Evolutionary conservation across 2,329 filamentous ascomycete species (phyloP), one percentile per base, ranked within the genome.

Genomic region (Zymoseptoria passerinii): DNA sequence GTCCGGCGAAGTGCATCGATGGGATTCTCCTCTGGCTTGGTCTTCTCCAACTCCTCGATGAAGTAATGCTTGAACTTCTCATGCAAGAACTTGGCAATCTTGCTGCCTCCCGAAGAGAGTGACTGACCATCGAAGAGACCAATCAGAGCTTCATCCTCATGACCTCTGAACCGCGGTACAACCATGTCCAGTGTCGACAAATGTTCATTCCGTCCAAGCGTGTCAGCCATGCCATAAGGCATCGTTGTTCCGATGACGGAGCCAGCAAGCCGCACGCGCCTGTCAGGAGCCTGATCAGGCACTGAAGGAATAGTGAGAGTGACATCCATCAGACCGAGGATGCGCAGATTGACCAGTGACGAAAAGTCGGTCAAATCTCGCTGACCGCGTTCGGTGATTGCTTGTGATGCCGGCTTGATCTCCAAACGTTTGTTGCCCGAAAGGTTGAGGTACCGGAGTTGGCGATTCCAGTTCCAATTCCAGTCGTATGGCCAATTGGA

Each of bases 391-490:
- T 59, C 52, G 28, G 28, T 52, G 71, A 78, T 63, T 71, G 76
- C 80, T 57, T 80, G 76, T 52, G 83, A 83, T 61, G 77, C 83
- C 0, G 83, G 83, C 68, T 86, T 86, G 76, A 99, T 97, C 74
- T 99, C 94, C 35, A 99, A 77, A 54, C 92, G 86, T 74, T 96
- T 96, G 77, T 99, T 99, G 54, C 94, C 94, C 0, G 92, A 97
- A 69, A 99, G 80, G 70, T 97, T 99, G 62, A 99, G 85, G 70
- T 95, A 99, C 63, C 92, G 88, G 64, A 99, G 77, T 67, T 96
- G 95, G 53, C 89, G 90, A 69, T 99, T 99, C 80, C 94, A 89
- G 70, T 97, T 97, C 94, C 94, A 99, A 69, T 99, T 99, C 94
- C 94, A 99, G 72, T 99, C 94, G 71, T 99, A 99, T 0, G 92